Evolutionary conservation across 192 early-diverging fungal genomes (phyloP), one percentile per base, ranked within the genome.

Genomic region (Ambispora gerdemannii): DNA sequence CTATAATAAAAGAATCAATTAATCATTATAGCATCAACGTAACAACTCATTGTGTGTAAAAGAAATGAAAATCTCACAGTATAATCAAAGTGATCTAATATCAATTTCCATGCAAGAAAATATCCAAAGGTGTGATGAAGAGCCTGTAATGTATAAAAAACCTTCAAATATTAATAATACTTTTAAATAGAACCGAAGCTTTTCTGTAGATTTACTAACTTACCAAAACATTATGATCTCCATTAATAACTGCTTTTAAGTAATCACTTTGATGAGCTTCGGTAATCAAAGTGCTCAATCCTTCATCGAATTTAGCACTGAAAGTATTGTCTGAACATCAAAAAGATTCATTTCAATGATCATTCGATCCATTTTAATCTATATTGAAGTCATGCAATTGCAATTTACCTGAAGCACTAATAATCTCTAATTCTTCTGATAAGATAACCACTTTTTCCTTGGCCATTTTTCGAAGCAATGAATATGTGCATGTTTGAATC

Each of bases 41-140:
- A n/a, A n/a, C n/a, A n/a, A n/a, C n/a, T n/a, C n/a, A n/a, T n/a
- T n/a, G n/a, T n/a, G 19, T 27, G 30, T 55, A 1, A 31, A 55
- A 17, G 15, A 1, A 30, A 19, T n/a, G 11, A 69, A 30, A 70
- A 43, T 73, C 78, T 77, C 83, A 92, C 91, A 43, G 89, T 84
- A 70, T 91, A 88, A 28, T 86, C 81, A 74, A 94, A 92, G 30
- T 93, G 87, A 68, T 88, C 88, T 63, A 93, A 87, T 11, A 93
- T 62, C 3, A 87, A 75, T 80, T 90, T 85, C 87, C 91, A 92
- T 4, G 84, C 76, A 34, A 92, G 72, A 2, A 94, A 74, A 67
- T 88, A 87, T 19, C 92, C 89, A 24, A 92, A 78, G 0, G 75
- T 79, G 7, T 73, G 49, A 65, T 87, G 78, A 1, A 80, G 68